Evolutionary conservation across 345 rosid species (phyloP).

Genomic region (Salix arbutifolia): DNA sequence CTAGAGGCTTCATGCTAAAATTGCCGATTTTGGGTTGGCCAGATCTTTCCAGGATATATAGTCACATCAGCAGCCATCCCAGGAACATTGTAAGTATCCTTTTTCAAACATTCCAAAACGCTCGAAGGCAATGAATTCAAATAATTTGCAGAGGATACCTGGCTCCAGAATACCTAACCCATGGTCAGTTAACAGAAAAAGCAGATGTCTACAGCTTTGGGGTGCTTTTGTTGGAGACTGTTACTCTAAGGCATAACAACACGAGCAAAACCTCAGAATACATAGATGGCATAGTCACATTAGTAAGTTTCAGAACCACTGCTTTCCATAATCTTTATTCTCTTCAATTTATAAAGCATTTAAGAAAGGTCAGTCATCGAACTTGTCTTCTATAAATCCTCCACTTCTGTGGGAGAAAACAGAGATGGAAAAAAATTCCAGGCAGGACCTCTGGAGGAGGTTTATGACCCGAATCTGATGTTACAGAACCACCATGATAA

Average conservation of each 20-base stretch:
- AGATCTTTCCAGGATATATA: slow-evolving; percentile 83
- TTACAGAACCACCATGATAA: slow-evolving; percentile 37
- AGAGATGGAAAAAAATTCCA: slow-evolving; percentile 81
- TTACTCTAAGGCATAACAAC: slow-evolving; percentile 76
- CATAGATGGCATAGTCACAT: slow-evolving; percentile 68
- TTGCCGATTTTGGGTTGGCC: slow-evolving; percentile 92
- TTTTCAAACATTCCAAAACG: neutral
- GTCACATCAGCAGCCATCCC: slow-evolving; percentile 96
- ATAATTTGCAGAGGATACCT: slow-evolving; percentile 70
- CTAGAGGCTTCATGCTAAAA: slow-evolving; percentile 73
- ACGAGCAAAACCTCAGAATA: slow-evolving; percentile 64
- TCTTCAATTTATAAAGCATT: neutral
- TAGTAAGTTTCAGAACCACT: slow-evolving; percentile 42
- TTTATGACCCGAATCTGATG: slow-evolving; percentile 62
- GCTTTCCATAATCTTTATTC: neutral
- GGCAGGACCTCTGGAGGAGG: slow-evolving; percentile 56
- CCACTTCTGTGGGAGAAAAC: slow-evolving; percentile 8
- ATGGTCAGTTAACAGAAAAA: slow-evolving; percentile 91
- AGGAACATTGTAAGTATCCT: slow-evolving; percentile 72
- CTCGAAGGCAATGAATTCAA: neutral
- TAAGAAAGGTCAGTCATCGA: neutral
- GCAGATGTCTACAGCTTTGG: slow-evolving; percentile 89
- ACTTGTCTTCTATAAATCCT: neutral
- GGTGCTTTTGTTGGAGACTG: slow-evolving; percentile 75
- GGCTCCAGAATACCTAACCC: slow-evolving; percentile 93